phyloP scores from a whole-genome alignment of 106 monocot species.

The Agapanthus africanus region DNA sequence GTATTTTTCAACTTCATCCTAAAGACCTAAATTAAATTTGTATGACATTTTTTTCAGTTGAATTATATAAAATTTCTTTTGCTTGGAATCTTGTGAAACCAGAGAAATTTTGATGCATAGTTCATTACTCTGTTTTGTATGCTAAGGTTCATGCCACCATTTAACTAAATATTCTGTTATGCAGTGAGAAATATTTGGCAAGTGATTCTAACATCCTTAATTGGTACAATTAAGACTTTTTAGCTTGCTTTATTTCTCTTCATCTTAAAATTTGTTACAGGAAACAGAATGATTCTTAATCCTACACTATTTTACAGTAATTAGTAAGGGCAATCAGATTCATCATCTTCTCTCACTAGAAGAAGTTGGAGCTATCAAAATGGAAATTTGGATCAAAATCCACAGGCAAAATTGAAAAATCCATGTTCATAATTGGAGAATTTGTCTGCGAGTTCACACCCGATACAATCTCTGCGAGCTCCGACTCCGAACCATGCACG shows the following conservation, averaged over 20 bases:
- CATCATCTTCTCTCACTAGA: not conserved
- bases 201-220: not conserved
- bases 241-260: not conserved
- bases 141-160: not conserved
- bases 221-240: not conserved
- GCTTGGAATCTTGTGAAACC: not conserved
- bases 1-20: not conserved
- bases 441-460: conserved; percentile 26
- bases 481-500: conserved; percentile 10
- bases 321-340: not conserved
- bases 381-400: conserved; percentile 22
- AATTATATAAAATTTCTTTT: not conserved
- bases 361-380: conserved; percentile 15
- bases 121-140: not conserved
- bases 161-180: not conserved
- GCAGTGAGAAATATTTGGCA: not conserved
- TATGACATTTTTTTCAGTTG: no score
- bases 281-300: not conserved
- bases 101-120: not conserved
- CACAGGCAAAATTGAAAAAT: conserved; percentile 10
- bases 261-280: not conserved
- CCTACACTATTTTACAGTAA: not conserved
- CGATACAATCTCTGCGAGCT: conserved; percentile 28
- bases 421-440: conserved; percentile 34
- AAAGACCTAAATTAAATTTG: no score